Evolutionary conservation across 371 early-diverging fungal genomes (phyloP).

Genomic region (Mucor mucedo): DNA sequence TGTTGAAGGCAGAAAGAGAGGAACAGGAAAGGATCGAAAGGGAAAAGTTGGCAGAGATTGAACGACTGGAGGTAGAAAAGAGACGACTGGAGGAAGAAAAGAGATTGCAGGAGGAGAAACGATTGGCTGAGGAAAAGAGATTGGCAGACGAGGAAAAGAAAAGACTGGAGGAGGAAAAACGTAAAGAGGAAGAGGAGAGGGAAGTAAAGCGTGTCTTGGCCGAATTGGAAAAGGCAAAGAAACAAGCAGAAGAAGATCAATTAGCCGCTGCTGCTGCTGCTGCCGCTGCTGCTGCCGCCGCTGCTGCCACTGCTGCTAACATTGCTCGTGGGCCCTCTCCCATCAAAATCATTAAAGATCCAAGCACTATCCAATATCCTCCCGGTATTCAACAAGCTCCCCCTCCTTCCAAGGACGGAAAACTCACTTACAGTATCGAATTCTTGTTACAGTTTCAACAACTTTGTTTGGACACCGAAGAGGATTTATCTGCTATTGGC

Average conservation of each 20-base stretch:
- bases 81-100: constrained; percentile 10
- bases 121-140: not conserved
- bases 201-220: constrained; percentile 25
- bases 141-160: constrained; percentile 16
- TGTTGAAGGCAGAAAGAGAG: constrained; percentile 27
- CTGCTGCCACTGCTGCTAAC: constrained; percentile 8
- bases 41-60: constrained; percentile 38
- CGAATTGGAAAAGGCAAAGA: constrained; percentile 46
- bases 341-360: constrained; percentile 34
- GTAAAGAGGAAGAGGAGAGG: constrained; percentile 26
- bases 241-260: constrained; percentile 27
- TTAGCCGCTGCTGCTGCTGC: no score
- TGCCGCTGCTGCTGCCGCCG: no score
- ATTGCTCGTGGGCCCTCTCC: constrained; percentile 12
- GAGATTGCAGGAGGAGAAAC: constrained; percentile 19
- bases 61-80: constrained; percentile 34
- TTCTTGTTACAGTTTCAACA: constrained; percentile 83
- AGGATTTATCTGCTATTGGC: constrained; percentile 63
- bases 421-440: constrained; percentile 63
- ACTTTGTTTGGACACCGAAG: constrained; percentile 69
- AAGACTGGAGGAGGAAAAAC: constrained; percentile 19
- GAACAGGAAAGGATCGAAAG: constrained; percentile 23
- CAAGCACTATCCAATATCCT: constrained; percentile 46
- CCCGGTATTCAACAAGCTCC: constrained; percentile 32
- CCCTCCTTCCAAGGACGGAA: constrained; percentile 40